Evolutionary conservation across 2,329 filamentous ascomycete genomes (phyloP).

Genomic region (Stemphylium beticola): DNA sequence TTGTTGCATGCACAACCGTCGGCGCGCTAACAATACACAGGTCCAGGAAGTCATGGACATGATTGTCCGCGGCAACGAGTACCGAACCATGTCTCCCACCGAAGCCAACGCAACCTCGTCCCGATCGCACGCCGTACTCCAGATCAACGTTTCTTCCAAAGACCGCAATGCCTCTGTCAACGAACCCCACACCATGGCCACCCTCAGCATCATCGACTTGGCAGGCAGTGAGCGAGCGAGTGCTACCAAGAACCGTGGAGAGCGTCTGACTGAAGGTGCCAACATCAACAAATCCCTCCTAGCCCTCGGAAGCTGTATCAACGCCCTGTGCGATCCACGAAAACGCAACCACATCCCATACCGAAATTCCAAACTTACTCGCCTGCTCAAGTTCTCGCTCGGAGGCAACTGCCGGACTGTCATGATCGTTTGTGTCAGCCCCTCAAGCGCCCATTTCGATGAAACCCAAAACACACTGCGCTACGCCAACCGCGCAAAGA

Average conservation of each 20-base stretch:
- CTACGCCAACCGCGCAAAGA: constrained; percentile 97
- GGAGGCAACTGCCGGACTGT: constrained; percentile 98
- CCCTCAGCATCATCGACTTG: constrained; percentile 95
- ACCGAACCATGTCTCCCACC: constrained; percentile 93
- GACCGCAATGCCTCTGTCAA: constrained; percentile 91
- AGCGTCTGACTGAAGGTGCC: constrained; percentile 87
- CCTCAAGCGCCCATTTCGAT: constrained; percentile 94
- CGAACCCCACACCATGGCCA: constrained; percentile 97
- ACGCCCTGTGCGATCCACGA: constrained; percentile 90
- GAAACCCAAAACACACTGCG: constrained; percentile 97
- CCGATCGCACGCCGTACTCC: constrained; percentile 92
- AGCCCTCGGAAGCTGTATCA: constrained; percentile 95
- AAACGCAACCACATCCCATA: constrained; percentile 96
- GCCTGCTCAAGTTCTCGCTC: constrained; percentile 93
- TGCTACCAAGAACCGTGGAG: constrained; percentile 94
- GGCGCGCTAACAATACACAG: constrained; percentile 39
- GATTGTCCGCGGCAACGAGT: constrained; percentile 93
- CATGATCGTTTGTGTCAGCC: constrained; percentile 99
- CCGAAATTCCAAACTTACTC: constrained; percentile 95
- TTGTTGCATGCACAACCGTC: neutral
- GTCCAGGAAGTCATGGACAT: constrained; percentile 97
- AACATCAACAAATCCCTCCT: constrained; percentile 99
- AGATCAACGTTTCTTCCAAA: constrained; percentile 95
- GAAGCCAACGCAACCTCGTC: constrained; percentile 98
- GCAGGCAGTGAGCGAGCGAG: constrained; percentile 95